Conservation (phyloP, 2,329 filamentous ascomycete species). For the Fusarium penzigii region DNA sequence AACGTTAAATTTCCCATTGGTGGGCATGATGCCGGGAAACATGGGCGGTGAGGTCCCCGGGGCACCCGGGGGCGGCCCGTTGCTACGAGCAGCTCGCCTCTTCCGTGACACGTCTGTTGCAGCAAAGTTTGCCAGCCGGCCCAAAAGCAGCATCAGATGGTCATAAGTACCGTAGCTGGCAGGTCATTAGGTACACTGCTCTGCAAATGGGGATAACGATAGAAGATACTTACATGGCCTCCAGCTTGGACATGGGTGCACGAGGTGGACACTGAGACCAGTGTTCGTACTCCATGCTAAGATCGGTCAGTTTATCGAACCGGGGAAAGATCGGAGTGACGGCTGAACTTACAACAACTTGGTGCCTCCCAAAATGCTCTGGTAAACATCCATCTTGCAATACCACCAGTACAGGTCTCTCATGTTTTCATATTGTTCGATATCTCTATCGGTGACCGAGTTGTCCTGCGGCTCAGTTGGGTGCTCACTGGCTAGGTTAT, state of each 20-base stretch:
- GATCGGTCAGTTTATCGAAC: slow-evolving; percentile 19
- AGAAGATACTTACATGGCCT: slow-evolving; percentile 61
- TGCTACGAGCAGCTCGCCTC: slow-evolving; percentile 54
- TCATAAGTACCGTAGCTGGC: slow-evolving; percentile 85
- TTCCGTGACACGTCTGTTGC: slow-evolving; percentile 79
- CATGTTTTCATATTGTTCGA: slow-evolving; percentile 77
- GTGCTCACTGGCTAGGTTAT: slow-evolving; percentile 36
- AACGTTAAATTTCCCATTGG: slow-evolving; percentile 48
- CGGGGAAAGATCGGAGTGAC: not conserved
- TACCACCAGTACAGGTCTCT: slow-evolving; percentile 96
- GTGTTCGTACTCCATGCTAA: slow-evolving; percentile 73
- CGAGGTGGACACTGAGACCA: slow-evolving; percentile 90
- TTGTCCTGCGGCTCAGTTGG: slow-evolving; percentile 23
- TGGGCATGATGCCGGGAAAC: slow-evolving; percentile 59
- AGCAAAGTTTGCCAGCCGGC: slow-evolving; percentile 76
- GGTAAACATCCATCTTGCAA: slow-evolving; percentile 89
- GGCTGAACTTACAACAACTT: slow-evolving; percentile 70
- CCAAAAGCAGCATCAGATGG: slow-evolving; percentile 80
- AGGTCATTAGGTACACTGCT: slow-evolving; percentile 25
- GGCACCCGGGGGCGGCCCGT: slow-evolving; percentile 30
- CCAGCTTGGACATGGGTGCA: slow-evolving; percentile 72
- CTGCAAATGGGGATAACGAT: too few relatives aligned
- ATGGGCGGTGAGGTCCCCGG: slow-evolving; percentile 38
- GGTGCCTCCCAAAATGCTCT: slow-evolving; percentile 86
- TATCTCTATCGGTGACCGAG: slow-evolving; percentile 57